Evolutionary conservation across 2,329 filamentous ascomycete genomes (phyloP).

Genomic region (Aspergillus puulaauensis): DNA sequence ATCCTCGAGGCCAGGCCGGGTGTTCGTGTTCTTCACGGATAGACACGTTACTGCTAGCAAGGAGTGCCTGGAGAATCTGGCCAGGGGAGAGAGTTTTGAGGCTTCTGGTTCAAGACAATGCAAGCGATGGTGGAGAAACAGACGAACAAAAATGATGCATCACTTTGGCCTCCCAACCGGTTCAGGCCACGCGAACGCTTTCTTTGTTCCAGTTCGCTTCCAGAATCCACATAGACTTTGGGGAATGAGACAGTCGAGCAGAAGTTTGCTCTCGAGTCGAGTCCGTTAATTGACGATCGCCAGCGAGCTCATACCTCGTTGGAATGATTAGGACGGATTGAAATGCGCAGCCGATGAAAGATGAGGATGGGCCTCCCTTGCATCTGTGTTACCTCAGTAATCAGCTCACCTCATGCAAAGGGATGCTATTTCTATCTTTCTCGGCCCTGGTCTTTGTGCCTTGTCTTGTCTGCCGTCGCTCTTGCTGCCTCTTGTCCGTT

Average conservation of each 20-base stretch:
- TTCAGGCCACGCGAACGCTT: neutral
- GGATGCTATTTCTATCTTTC: neutral
- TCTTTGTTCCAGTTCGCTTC: neutral
- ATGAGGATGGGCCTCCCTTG: slow-evolving; percentile 1
- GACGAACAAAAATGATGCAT: neutral
- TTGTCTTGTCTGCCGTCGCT: neutral
- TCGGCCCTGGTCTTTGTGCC: neutral
- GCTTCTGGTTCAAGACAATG: no score
- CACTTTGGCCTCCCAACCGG: neutral
- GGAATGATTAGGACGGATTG: neutral
- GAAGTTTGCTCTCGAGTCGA: neutral
- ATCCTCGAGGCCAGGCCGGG: neutral
- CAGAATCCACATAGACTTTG: neutral
- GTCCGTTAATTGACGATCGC: neutral
- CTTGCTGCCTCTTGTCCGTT: no score
- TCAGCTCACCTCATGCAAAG: neutral
- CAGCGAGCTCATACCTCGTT: neutral
- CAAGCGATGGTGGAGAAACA: neutral
- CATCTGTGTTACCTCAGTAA: neutral
- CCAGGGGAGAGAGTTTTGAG: neutral
- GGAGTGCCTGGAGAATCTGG: neutral
- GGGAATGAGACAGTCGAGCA: no score
- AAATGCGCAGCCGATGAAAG: neutral
- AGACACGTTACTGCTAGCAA: neutral
- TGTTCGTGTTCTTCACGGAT: neutral